Evolutionary conservation across 345 rosid genomes (phyloP), one percentile per base, ranked within the genome.

Genomic region (Brassica juncea): DNA sequence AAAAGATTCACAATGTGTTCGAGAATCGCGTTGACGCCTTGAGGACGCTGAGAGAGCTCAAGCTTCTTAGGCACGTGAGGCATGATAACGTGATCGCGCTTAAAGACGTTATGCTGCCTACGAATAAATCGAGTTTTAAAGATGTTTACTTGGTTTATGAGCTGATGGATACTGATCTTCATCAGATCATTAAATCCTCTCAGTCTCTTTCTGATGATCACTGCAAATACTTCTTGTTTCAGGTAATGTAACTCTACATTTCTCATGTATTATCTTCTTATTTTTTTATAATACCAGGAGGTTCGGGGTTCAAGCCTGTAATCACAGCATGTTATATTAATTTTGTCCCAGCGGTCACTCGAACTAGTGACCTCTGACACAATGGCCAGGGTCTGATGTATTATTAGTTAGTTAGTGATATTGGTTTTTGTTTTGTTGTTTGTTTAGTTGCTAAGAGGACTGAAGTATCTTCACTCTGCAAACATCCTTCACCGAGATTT

Each of bases 391-490:
- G 31, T 19, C 21, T 19, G 1, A 19, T 19, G 21, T 19, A 19
- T 19, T 1, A 19, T 19, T 19, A 19, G 21, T 19, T 19, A 19
- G 21, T 19, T 19, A 19, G 21, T 19, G 21, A 19, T 19, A 19
- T 19, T 19, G 21, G 21, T 19, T 71, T 14, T 14, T 23, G 15
- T 27, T 11, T 15, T 67, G 64, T 23, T n/a, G 7, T 54, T 35
- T 81, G 71, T 78, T 14, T 75, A 94, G 99, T 81, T 94, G 80
- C 88, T 91, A 2, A 84, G 91, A 70, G 97, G 97, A 28, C 80
- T 94, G 84, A 90, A 88, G 83, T 90, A 94, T 88, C 94, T 94
- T 55, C 99, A 91, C 88, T 94, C 97, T 1, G 93, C 99, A 25
- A 92, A 91, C 58, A 88, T 92, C 42, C 97, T 94, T 72, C 98